Base-by-base conservation (phyloP, 768 basidiomycete species). In the Mycena rosella region DNA sequence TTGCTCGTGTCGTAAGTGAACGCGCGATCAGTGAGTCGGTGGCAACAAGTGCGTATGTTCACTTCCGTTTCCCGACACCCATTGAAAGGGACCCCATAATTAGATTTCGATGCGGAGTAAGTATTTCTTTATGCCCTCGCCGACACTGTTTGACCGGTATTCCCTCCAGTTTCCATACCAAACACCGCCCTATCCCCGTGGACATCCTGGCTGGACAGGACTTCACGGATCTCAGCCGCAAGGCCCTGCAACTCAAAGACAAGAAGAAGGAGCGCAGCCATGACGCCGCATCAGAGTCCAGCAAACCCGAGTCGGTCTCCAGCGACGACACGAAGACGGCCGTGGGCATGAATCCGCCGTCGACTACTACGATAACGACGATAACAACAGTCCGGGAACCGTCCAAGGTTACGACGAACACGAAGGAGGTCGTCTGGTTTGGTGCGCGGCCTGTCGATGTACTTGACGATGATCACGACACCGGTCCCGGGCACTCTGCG, bases 361-460 rank as follows among this genome's bases (percentile, higher is more conserved):
- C 30, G 3, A 62, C 69, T 6, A 70, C 42, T 15, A 70, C 64
- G 8, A 58, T 70, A 17, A 70, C 69, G 8, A 70, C 69, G 24
- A 66, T 48, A 24, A 65, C 51, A 5, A 54, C 42, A 4, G 63
- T 70, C 4, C 59, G 69, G 11, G 34, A 29, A 24, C 42, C 61
- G 27, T 22, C 51, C 9, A 66, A 63, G 42, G 44, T 70, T 0
- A 66, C 64, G 38, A 70, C 69, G 26, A 44, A 57, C 18, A 70
- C 69, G 55, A 70, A 70, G 60, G 69, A 70, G 55, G 34, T 66
- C 29, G 69, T 70, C 6, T 30, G 57, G 27, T 70, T 65, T 26
- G 68, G 68, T 0, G 40, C 49, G n/a, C 47, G 24, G 15, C 67
- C 53, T 18, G 57, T 47, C 0, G 51, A 49, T 18, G 5, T 38